phyloP scores from a whole-genome alignment of 768 basidiomycete genomes.

The Lyophyllum shimeji region DNA sequence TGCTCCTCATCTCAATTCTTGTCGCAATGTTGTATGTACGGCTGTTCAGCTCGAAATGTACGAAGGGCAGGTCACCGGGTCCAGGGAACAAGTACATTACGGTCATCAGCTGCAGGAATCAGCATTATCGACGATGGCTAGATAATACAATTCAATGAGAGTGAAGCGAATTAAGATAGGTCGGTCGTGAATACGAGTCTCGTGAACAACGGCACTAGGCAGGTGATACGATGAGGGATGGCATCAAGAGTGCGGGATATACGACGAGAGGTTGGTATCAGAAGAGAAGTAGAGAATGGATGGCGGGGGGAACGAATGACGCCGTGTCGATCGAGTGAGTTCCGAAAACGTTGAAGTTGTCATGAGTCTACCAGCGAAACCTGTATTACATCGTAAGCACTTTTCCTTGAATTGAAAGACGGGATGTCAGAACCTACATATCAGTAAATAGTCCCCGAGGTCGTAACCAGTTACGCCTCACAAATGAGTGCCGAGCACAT shows the following conservation, averaged over 20 bases:
- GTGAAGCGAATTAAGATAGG: constrained; percentile 21
- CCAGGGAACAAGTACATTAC: constrained; percentile 5
- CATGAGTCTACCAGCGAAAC: constrained; percentile 15
- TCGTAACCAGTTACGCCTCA: constrained; percentile 33
- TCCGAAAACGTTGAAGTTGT: not conserved
- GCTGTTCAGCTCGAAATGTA: too few species aligned
- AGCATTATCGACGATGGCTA: constrained; percentile 30
- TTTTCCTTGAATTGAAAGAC: not conserved
- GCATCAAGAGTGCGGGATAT: constrained; percentile 16
- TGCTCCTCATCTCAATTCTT: too few species aligned
- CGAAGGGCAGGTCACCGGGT: not conserved
- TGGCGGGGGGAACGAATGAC: constrained; percentile 12
- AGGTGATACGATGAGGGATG: constrained; percentile 12
- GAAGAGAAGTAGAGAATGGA: constrained; percentile 6
- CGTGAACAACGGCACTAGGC: constrained; percentile 19
- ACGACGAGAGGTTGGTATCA: constrained; percentile 21
- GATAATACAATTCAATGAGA: constrained; percentile 30
- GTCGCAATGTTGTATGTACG: too few species aligned
- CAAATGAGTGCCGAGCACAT: constrained; percentile 18
- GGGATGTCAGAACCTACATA: constrained; percentile 8
- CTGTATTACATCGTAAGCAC: not conserved
- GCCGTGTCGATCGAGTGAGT: constrained; percentile 12
- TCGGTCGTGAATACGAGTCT: constrained; percentile 24
- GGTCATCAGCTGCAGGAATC: constrained; percentile 12
- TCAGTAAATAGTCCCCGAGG: constrained; percentile 21